phyloP scores from a whole-genome alignment of 805 yeast genomes.

The Blastobotrys robertii region DNA sequence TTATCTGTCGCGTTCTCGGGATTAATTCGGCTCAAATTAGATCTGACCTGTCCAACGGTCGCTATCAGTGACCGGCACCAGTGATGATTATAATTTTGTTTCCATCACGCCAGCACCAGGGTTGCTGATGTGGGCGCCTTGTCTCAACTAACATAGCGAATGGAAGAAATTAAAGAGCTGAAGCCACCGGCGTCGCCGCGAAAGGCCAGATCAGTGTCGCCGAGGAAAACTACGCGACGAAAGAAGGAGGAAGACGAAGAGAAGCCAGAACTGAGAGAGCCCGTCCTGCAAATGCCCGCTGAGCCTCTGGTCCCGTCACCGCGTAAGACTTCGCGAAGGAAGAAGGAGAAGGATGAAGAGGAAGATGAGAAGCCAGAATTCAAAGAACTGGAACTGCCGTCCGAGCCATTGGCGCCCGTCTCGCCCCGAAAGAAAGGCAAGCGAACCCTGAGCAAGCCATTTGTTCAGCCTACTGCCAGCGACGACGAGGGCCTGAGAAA shows the following conservation, averaged over 20 bases:
- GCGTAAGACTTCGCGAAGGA: conserved; percentile 3
- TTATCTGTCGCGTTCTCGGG: background rate
- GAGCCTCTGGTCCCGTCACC: conserved; percentile 1
- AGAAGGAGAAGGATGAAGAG: conserved; percentile 7
- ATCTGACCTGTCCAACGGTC: background rate
- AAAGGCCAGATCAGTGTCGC: conserved; percentile 3
- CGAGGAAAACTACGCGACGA: conserved; percentile 1
- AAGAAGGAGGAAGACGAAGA: conserved; percentile 9
- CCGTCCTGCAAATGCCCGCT: conserved; percentile 3
- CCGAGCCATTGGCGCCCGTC: conserved; percentile 1
- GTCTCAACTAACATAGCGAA: no score
- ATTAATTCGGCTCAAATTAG: background rate
- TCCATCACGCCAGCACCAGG: no score
- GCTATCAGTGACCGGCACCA: conserved; percentile 6
- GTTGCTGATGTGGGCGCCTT: no score
- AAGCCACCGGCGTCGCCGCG: conserved; percentile 12
- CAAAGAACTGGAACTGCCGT: conserved; percentile 6
- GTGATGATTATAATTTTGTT: no score
- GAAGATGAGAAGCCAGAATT: conserved; percentile 9
- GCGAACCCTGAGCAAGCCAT: conserved; percentile 9
- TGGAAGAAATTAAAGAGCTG: background rate
- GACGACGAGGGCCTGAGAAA: conserved; percentile 3
- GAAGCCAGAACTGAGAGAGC: conserved; percentile 1
- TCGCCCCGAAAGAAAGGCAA: conserved; percentile 11
- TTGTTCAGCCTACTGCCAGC: conserved; percentile 6